phyloP scores from a whole-genome alignment of 2,329 filamentous ascomycete species.

The Geosmithia flava region DNA sequence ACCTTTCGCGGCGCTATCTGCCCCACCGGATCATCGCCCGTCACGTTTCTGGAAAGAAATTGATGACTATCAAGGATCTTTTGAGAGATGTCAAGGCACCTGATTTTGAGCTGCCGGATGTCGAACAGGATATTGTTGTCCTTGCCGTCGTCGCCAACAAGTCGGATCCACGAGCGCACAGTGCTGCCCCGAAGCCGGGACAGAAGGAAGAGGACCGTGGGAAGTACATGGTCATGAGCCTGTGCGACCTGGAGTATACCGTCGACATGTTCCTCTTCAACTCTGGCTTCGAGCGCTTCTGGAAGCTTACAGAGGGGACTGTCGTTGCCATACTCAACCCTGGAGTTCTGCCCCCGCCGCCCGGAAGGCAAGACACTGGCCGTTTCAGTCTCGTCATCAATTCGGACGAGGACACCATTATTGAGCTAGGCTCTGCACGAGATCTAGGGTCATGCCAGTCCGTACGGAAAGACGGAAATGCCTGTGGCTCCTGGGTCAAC shows the following conservation, averaged over 20 bases:
- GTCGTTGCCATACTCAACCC: slow-evolving; percentile 89
- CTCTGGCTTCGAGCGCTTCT: slow-evolving; percentile 81
- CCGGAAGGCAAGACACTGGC: slow-evolving; percentile 62
- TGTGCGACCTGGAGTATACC: slow-evolving; percentile 84
- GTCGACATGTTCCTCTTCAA: slow-evolving; percentile 88
- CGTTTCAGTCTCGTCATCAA: slow-evolving; percentile 77
- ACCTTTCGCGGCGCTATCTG: slow-evolving; percentile 72
- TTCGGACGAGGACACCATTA: slow-evolving; percentile 74
- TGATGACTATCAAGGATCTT: slow-evolving; percentile 68
- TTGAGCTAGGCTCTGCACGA: slow-evolving; percentile 75
- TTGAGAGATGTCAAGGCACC: slow-evolving; percentile 73
- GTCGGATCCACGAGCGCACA: slow-evolving; percentile 60
- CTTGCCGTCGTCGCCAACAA: slow-evolving; percentile 83
- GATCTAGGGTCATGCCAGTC: slow-evolving; percentile 85
- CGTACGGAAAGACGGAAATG: slow-evolving; percentile 70
- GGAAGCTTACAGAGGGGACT: slow-evolving; percentile 87
- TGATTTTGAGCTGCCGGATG: slow-evolving; percentile 65
- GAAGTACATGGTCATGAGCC: slow-evolving; percentile 86
- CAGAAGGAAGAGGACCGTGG: slow-evolving; percentile 44
- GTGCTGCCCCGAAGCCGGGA: slow-evolving; percentile 26
- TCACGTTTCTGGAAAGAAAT: slow-evolving; percentile 65
- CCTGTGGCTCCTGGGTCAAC: slow-evolving; percentile 79
- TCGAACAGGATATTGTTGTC: slow-evolving; percentile 81
- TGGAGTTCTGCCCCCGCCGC: slow-evolving; percentile 75
- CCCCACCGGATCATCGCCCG: slow-evolving; percentile 71